Evolutionary conservation across 768 basidiomycete species (phyloP).

Genomic region (Russula sp.): DNA sequence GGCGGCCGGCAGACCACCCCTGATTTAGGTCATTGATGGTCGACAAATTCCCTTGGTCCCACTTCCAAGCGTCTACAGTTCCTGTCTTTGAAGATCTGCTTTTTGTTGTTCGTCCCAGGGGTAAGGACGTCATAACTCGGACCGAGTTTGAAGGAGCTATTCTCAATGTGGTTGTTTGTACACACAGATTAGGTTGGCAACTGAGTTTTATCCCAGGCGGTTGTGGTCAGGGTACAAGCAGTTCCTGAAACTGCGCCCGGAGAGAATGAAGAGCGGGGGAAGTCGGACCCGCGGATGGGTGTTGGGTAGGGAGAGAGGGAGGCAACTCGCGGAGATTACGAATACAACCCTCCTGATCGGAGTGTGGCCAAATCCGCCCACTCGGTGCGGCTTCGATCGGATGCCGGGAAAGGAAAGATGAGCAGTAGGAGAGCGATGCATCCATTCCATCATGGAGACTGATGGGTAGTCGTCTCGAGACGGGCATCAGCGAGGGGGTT

Average conservation of each 20-base stretch:
- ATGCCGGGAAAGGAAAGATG: constrained; percentile 15
- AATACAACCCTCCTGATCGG: constrained; percentile 22
- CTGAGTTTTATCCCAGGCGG: background rate
- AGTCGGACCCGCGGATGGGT: constrained; percentile 18
- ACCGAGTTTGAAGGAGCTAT: background rate
- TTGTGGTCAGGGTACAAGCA: background rate
- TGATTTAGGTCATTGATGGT: background rate
- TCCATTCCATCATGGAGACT: background rate
- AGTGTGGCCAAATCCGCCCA: constrained; percentile 20
- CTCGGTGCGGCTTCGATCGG: constrained; percentile 11
- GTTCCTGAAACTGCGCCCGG: background rate
- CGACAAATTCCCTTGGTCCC: background rate
- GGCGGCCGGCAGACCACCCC: background rate
- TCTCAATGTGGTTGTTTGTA: background rate
- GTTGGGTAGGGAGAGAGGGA: background rate
- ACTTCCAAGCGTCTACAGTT: background rate
- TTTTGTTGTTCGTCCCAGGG: background rate
- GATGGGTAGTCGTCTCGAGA: too few species aligned
- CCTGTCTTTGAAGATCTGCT: background rate
- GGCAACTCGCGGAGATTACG: constrained; percentile 30
- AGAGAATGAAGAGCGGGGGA: background rate
- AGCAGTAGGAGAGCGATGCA: background rate
- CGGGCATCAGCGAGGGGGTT: too few species aligned
- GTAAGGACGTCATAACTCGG: background rate
- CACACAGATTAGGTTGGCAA: background rate